Evolutionary conservation across 2,329 filamentous ascomycete species (phyloP).

Genomic region (Penicillium sp.): DNA sequence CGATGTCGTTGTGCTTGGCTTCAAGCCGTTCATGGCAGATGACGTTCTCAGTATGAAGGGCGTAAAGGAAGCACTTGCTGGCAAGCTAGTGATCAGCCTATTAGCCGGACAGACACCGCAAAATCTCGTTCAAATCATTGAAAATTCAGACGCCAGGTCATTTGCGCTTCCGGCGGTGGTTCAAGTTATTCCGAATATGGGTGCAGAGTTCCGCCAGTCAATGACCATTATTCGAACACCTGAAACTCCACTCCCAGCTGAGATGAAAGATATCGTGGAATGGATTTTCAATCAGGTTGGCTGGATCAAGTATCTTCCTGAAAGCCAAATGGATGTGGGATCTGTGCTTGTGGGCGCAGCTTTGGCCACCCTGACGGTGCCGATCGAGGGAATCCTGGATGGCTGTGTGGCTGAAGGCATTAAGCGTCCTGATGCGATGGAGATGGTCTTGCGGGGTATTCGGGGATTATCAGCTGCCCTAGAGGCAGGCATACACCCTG

Average conservation of each 20-base stretch:
- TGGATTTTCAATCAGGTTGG: conserved; percentile 57
- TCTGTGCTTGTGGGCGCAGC: conserved; percentile 63
- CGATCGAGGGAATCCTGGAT: conserved; percentile 62
- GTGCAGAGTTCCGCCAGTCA: conserved; percentile 45
- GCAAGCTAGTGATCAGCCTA: conserved; percentile 53
- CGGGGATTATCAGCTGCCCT: conserved; percentile 59
- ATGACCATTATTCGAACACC: conserved; percentile 53
- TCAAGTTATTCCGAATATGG: conserved; percentile 49
- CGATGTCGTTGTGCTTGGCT: conserved; percentile 47
- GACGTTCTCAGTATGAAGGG: conserved; percentile 38
- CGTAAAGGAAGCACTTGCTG: conserved; percentile 39
- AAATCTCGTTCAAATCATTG: conserved; percentile 15
- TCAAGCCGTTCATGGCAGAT: conserved; percentile 48
- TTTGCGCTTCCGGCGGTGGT: conserved; percentile 29
- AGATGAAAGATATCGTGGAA: conserved; percentile 33
- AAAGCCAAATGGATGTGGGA: conserved; percentile 54
- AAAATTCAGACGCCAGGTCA: not conserved
- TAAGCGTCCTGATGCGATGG: conserved; percentile 58
- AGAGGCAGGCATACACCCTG: conserved; percentile 60
- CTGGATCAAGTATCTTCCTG: conserved; percentile 50
- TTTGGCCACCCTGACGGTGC: conserved; percentile 59
- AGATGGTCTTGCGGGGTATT: conserved; percentile 63
- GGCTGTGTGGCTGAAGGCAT: conserved; percentile 65
- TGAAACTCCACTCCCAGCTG: conserved; percentile 39
- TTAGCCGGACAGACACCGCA: conserved; percentile 48